A percentile compares a stretch with the other conserved stretches of the same genome.
Conservation (phyloP, 2,329 filamentous ascomycete species). For the Plectosphaerella sp. region DNA sequence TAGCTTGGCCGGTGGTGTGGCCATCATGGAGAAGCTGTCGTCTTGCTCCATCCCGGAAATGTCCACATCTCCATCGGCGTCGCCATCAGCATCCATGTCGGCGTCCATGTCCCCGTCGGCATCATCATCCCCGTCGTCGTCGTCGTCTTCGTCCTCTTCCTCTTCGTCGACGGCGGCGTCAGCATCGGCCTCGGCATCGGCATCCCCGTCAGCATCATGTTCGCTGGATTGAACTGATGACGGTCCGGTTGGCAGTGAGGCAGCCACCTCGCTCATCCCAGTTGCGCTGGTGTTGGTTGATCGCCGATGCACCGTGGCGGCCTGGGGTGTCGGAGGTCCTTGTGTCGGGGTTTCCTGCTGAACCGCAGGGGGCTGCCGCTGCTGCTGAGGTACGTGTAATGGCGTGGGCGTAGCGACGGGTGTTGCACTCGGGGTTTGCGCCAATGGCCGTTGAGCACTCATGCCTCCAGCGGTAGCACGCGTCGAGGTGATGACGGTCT, state of each 20-base stretch:
- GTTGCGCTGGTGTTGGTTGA: slow-evolving; percentile 30
- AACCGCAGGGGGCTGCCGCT: slow-evolving; percentile 14
- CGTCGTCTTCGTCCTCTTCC: slow-evolving; percentile 32
- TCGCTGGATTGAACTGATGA: slow-evolving; percentile 42
- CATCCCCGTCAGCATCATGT: slow-evolving; percentile 30
- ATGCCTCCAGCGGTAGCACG: slow-evolving; percentile 40
- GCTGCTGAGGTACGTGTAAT: slow-evolving; percentile 11
- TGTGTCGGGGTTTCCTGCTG: slow-evolving; percentile 17
- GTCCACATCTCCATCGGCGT: slow-evolving; percentile 23
- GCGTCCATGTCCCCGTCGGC: slow-evolving; percentile 28
- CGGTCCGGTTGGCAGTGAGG: slow-evolving; percentile 25
- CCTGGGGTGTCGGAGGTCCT: slow-evolving; percentile 13
- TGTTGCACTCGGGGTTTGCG: slow-evolving; percentile 19
- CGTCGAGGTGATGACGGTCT: slow-evolving; percentile 51
- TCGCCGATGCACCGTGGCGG: slow-evolving; percentile 12
- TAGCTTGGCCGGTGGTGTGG: slow-evolving; percentile 31
- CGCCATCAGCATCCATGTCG: slow-evolving; percentile 25
- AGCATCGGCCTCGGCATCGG: slow-evolving; percentile 30
- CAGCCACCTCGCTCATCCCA: slow-evolving; percentile 26
- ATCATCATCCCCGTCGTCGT: slow-evolving; percentile 16
- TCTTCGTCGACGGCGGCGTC: slow-evolving; percentile 16
- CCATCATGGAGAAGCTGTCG: slow-evolving; percentile 49
- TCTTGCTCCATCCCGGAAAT: slow-evolving; percentile 55
- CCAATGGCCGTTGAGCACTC: slow-evolving; percentile 44
- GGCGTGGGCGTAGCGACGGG: slow-evolving; percentile 15